Conservation (phyloP, 768 basidiomycete species). For the Galerina marginata region DNA sequence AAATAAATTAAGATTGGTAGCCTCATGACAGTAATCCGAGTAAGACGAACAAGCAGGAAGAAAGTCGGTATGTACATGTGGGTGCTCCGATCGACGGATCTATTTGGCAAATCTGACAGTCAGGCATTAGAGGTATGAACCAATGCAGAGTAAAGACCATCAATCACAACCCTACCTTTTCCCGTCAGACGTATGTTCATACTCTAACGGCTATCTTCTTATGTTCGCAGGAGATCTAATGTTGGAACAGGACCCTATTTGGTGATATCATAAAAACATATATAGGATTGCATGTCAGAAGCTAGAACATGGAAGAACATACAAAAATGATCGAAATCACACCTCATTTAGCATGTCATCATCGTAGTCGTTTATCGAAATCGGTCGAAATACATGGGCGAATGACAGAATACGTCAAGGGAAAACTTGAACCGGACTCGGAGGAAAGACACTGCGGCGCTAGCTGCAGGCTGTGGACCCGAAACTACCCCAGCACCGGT, state of each 20-base stretch:
- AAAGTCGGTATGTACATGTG: background rate
- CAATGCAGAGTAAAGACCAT: background rate
- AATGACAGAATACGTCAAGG: constrained; percentile 29
- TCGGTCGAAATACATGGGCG: constrained; percentile 3
- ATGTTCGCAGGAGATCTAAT: constrained; percentile 11
- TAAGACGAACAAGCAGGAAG: constrained; percentile 1
- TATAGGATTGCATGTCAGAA: constrained; percentile 18
- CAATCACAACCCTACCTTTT: constrained; percentile 4
- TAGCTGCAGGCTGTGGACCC: background rate
- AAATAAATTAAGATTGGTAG: constrained; percentile 11
- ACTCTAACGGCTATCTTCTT: constrained; percentile 4
- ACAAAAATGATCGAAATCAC: constrained; percentile 13
- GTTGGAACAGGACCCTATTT: constrained; percentile 6
- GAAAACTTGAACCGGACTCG: constrained; percentile 9
- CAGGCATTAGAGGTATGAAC: background rate
- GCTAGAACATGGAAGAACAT: constrained; percentile 15
- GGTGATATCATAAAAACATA: constrained; percentile 13
- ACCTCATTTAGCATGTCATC: constrained; percentile 17
- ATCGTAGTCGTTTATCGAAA: background rate
- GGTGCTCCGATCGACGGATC: constrained; percentile 1
- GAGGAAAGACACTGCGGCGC: constrained; percentile 13
- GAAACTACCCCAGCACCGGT: constrained; percentile 8
- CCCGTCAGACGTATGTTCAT: constrained; percentile 2
- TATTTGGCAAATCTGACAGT: background rate
- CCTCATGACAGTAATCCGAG: constrained; percentile 10